phyloP scores from a whole-genome alignment of 257 asterid species.

The Ehretia macrophylla region DNA sequence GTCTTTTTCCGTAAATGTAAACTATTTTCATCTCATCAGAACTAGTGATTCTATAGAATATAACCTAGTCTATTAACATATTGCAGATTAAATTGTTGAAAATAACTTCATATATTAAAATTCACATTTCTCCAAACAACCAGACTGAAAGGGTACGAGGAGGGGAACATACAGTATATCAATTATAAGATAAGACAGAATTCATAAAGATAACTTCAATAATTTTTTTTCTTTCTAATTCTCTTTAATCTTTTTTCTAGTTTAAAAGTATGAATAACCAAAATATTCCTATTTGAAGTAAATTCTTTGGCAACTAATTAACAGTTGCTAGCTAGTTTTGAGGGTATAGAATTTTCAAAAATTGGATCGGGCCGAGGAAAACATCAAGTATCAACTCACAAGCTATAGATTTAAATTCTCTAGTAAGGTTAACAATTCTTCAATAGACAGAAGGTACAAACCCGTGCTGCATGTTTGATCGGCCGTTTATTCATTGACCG shows the following conservation, averaged over 20 bases:
- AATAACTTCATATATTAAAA: too few relatives aligned
- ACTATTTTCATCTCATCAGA: too few relatives aligned
- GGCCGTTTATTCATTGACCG: conserved; percentile 2
- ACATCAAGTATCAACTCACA: not conserved
- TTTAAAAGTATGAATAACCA: not conserved
- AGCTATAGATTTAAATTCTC: not conserved
- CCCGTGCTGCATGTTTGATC: not conserved
- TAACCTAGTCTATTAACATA: too few relatives aligned
- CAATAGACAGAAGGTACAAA: not conserved
- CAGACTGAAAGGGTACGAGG: too few relatives aligned
- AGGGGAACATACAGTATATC: too few relatives aligned
- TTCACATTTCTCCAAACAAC: too few relatives aligned
- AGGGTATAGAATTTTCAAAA: not conserved
- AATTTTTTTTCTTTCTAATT: not conserved
- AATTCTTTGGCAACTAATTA: not conserved
- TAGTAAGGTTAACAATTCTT: too few relatives aligned
- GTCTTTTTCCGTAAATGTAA: too few relatives aligned
- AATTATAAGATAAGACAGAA: too few relatives aligned
- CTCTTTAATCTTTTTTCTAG: not conserved
- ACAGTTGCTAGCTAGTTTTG: not conserved
- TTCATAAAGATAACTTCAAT: too few relatives aligned
- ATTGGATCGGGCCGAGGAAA: not conserved
- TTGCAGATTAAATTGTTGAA: too few relatives aligned
- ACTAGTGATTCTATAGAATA: too few relatives aligned
- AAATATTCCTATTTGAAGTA: not conserved